Percentiles rank a stretch among this genome's conserved stretches.
These are phyloP conservation scores for Colletotrichum sp. DNA, from an alignment of 2,329 filamentous ascomycete species.

Conservation along the genomic window DNA sequence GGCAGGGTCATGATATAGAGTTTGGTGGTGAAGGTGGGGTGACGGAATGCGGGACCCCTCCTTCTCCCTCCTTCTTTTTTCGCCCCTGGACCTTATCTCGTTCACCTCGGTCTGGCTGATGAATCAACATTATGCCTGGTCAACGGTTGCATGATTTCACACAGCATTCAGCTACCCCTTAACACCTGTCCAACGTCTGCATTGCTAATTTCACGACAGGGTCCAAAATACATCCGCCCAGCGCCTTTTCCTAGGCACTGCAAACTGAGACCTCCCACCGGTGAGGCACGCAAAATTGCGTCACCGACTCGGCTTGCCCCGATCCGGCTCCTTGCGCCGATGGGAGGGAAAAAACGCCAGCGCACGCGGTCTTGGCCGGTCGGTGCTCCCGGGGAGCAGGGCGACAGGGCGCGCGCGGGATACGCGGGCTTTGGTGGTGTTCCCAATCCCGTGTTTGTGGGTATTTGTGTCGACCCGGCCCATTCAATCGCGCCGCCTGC, in stretches of 20 bases:
- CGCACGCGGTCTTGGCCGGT: background rate
- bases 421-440: background rate
- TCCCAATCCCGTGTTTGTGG: background rate
- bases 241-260: background rate
- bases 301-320: background rate
- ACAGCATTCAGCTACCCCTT: accelerated
- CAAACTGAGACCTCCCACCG: background rate
- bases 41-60: background rate
- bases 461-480: background rate
- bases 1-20: background rate
- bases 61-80: background rate
- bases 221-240: background rate
- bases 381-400: background rate
- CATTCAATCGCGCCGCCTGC: background rate
- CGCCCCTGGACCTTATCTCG: background rate
- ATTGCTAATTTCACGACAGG: background rate
- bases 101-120: background rate
- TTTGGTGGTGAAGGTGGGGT: background rate
- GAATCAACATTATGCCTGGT: background rate
- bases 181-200: background rate
- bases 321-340: background rate
- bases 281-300: background rate
- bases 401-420: background rate
- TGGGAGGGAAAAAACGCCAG: background rate
- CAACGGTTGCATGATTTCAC: background rate